Conservation (phyloP, 352 stramenopile species). For the Phytopythium aichiense region DNA sequence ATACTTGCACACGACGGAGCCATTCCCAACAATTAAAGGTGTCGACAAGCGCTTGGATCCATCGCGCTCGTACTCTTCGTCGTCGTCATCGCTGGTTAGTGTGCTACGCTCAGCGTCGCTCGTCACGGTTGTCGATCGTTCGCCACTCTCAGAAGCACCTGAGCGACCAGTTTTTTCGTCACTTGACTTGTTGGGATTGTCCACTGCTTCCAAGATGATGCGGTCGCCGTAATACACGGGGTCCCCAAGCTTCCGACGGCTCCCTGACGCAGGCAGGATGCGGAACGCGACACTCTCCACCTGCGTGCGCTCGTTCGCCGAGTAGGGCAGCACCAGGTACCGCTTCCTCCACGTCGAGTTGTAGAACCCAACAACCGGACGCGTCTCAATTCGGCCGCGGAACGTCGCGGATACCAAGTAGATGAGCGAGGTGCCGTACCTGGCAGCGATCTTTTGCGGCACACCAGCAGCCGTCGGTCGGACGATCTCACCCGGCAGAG, state of each 20-base stretch:
- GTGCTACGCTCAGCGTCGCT: constrained; percentile 1
- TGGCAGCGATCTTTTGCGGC: constrained; percentile 29
- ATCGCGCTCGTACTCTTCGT: neutral
- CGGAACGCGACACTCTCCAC: constrained; percentile 74
- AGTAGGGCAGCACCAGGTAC: constrained; percentile 79
- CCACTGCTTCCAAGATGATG: constrained; percentile 63
- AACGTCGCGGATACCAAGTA: constrained; percentile 75
- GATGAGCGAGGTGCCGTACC: constrained; percentile 65
- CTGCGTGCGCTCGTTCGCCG: constrained; percentile 55
- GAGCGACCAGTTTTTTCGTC: neutral
- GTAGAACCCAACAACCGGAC: constrained; percentile 72
- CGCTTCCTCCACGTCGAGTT: constrained; percentile 77
- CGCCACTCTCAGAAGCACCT: neutral
- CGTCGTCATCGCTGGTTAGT: constrained; percentile 4
- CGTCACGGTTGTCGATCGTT: neutral
- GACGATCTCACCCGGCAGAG: neutral
- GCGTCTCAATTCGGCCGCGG: constrained; percentile 65
- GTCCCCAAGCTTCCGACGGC: constrained; percentile 51
- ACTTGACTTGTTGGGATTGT: constrained; percentile 7
- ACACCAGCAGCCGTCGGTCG: neutral
- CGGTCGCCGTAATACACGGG: constrained; percentile 75
- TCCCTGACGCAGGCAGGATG: constrained; percentile 58
- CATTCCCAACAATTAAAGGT: neutral
- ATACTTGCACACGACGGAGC: constrained; percentile 61
- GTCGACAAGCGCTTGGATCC: neutral